Base-by-base conservation (phyloP, 768 basidiomycete genomes). In the Boletus reticuloceps region DNA sequence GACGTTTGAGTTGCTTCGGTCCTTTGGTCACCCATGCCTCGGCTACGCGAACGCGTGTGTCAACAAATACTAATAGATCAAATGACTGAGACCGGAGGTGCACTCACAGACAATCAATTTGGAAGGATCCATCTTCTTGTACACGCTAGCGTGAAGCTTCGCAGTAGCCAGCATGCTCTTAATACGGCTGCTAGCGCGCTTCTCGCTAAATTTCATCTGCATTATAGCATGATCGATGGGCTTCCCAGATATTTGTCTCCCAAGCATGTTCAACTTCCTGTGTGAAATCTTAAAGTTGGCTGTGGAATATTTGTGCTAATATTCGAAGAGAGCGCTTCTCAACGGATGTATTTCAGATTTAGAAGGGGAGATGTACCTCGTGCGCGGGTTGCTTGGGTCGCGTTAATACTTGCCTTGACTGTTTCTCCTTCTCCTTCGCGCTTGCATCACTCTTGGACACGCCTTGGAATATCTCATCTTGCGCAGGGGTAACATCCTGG, bases 1-100 rank as follows among this genome's bases (percentile, higher is more conserved):
- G 61, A 50, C 86, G 82, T 56, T 82, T 85, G 38, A 82, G 74
- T 22, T 75, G 72, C 38, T 79, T 82, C 8, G 77, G 77, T 6
- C 89, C 94, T 70, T 98, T 98, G 45, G 83, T 88, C 16, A 97
- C 94, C 96, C 94, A 99, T 20, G 94, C 83, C 72, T 97, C 88
- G 43, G 92, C 94, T 97, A 62, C 38, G 43, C 50, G 49, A 20
- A 55, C 19, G 27, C 43, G 48, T 14, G 50, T 41, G 48, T 59
- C 10, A 58, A 56, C 38, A 49, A 41, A 12, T 1, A 39, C 8
- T 7, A 8, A 14, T 10, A 19, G 8, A 19, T 39, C n/a, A 19
- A 39, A 3, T 2, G 10, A 6, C n/a, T 38, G 17, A 40, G 19
- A 37, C 36, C 22, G 12, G 39, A 38, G 31, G 31, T 56, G 50